A percentile compares a stretch with the other conserved stretches of the same genome.
Evolutionary conservation across 2,329 filamentous ascomycete species (phyloP).

Genomic region (Sporothrix pseudoabietina): DNA sequence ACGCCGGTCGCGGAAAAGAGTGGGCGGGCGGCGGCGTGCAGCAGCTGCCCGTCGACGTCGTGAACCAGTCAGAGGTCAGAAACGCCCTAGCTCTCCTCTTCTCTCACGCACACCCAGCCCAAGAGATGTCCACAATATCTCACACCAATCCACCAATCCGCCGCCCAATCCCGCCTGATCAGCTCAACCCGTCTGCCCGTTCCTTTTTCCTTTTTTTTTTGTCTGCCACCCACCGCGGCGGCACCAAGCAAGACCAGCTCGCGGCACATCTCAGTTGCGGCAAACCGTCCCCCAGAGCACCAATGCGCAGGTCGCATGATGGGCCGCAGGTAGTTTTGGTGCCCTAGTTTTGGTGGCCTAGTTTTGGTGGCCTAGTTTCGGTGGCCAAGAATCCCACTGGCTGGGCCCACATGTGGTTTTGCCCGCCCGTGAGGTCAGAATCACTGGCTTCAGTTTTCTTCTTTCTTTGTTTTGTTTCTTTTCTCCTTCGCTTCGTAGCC

Average conservation of each 20-base stretch:
- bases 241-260: slow-evolving; percentile 17
- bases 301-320: slow-evolving; percentile 28
- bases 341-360: too few species aligned
- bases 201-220: neutral
- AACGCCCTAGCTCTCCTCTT: neutral
- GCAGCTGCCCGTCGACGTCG: neutral
- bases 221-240: slow-evolving; percentile 17
- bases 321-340: slow-evolving; percentile 31
- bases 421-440: slow-evolving; percentile 3
- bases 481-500: neutral
- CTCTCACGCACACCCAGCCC: neutral
- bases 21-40: slow-evolving; percentile 20
- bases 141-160: slow-evolving; percentile 23
- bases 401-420: slow-evolving; percentile 4
- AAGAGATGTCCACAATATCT: neutral
- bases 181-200: slow-evolving; percentile 31
- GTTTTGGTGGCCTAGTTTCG: too few species aligned
- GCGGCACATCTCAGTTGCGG: slow-evolving; percentile 23
- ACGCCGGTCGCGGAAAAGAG: slow-evolving; percentile 30
- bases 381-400: slow-evolving; percentile 21
- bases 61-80: slow-evolving; percentile 7
- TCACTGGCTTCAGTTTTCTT: neutral
- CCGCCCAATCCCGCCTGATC: slow-evolving; percentile 30
- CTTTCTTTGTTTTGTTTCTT: neutral
- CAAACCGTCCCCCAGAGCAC: slow-evolving; percentile 18